Percentiles rank a stretch among this genome's conserved stretches.
Conservation (phyloP, 768 basidiomycete species). For the Suillus hirtellus region DNA sequence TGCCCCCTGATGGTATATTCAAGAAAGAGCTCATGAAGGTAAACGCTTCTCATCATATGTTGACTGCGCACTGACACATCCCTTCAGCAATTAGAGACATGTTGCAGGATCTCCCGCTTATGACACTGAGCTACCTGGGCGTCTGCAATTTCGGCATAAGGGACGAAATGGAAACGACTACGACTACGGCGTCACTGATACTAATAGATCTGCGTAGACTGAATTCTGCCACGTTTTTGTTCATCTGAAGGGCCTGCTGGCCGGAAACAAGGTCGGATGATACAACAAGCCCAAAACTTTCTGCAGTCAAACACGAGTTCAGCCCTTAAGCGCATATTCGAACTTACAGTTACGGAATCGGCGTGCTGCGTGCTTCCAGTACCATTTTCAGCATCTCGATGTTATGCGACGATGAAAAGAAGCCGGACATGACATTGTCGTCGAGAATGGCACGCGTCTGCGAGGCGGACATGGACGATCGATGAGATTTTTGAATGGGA, state of each 20-base stretch:
- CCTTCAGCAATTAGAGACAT: background rate
- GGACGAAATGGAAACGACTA: too few relatives aligned
- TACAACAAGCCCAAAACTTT: conserved; percentile 10
- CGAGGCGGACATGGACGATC: conserved; percentile 3
- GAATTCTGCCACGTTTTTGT: too few relatives aligned
- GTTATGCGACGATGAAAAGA: conserved; percentile 9
- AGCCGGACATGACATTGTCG: conserved; percentile 3
- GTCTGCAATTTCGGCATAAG: too few relatives aligned
- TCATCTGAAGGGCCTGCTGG: too few relatives aligned
- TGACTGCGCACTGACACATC: too few relatives aligned
- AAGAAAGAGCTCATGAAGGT: too few relatives aligned
- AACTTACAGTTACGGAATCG: background rate
- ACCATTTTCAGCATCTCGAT: conserved; percentile 7
- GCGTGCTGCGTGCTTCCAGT: conserved; percentile 3
- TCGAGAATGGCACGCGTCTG: conserved; percentile 1
- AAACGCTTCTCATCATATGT: too few relatives aligned
- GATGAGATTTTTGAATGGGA: conserved; percentile 9
- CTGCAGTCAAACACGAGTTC: conserved; percentile 3
- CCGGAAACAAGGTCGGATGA: background rate
- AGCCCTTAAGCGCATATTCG: background rate
- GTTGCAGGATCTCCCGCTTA: too few relatives aligned
- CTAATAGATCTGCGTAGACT: too few relatives aligned
- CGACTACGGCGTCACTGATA: too few relatives aligned
- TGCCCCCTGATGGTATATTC: too few relatives aligned
- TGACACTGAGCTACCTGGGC: too few relatives aligned